Conservation (phyloP, 176 grass and related monocot species). For the Eremochloa ophiuroides region DNA sequence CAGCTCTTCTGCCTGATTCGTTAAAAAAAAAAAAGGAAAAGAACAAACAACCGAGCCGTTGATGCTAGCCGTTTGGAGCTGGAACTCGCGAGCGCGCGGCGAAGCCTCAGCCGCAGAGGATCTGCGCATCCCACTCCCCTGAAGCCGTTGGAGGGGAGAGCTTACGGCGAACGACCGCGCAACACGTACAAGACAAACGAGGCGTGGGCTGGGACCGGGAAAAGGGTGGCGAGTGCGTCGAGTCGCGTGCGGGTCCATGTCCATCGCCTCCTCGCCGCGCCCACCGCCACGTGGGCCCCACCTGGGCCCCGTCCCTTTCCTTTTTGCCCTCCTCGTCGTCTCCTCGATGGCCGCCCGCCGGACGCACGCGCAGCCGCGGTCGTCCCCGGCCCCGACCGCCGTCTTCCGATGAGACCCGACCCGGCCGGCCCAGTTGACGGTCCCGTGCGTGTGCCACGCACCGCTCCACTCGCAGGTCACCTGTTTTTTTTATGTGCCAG, state of each 20-base stretch:
- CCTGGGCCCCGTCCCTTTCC: rapidly evolving
- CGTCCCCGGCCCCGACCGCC: background rate
- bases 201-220: too few species aligned
- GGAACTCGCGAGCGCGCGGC: background rate
- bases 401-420: background rate
- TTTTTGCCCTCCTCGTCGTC: background rate
- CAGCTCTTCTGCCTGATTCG: too few species aligned
- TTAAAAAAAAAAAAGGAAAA: too few species aligned
- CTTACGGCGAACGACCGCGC: background rate
- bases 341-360: background rate
- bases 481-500: too few species aligned
- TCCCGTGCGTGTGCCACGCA: background rate
- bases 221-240: background rate
- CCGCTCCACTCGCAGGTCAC: too few species aligned
- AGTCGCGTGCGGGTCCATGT: constrained; percentile 5
- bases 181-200: constrained; percentile 20
- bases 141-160: constrained; percentile 28
- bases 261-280: background rate
- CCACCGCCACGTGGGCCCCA: background rate
- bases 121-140: background rate
- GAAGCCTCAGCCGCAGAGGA: background rate
- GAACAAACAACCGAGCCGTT: too few species aligned
- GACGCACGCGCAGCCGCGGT: background rate
- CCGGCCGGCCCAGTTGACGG: constrained; percentile 2
- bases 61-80: too few species aligned